Evolutionary conservation across 108 stramenopile species (phyloP), one percentile per base, ranked within the genome.

Genomic region (Cyclotella baltica): DNA sequence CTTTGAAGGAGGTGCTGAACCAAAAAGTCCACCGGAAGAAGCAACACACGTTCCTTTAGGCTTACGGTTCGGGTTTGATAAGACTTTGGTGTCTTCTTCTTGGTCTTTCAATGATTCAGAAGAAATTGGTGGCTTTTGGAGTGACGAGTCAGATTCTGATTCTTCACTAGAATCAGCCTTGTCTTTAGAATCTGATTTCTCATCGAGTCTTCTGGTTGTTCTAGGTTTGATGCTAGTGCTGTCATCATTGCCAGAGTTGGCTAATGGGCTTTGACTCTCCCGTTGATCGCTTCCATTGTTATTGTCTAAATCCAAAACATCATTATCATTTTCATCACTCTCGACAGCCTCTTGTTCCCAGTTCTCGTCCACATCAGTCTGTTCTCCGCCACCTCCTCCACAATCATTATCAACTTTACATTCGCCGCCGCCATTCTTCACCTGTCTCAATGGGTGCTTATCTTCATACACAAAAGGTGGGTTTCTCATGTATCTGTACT

Each of bases 381-480:
- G 53, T 46, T 78, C 80, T 20, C 11, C 31, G 22, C 86, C 67
- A 27, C 84, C 58, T 23, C 75, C 84, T 47, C 93, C 95, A 75
- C 97, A 98, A 66, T 96, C 96, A 2, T 53, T 55, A 70, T 96
- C 89, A 1, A 51, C 67, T 20, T 51, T 50, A 75, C 97, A 98
- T 43, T 61, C 52, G 2, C 93, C 97, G 23, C 97, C 96, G 11
- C 97, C 97, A 4, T 61, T 66, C 68, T 86, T 83, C 3, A 98
- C 77, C 35, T 77, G 67, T 73, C 71, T 80, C 38, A 97, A 76
- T 23, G 95, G 88, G 27, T 73, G 83, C 36, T 81, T 87, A 57
- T 96, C 95, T 8, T 89, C 84, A 67, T 74, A 93, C 0, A 83
- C 89, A 73, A 95, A 95, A 19, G 90, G 93, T 31, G 82, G 77